Base-by-base conservation (phyloP, 2,329 filamentous ascomycete genomes). In the Colletotrichum tanaceti region DNA sequence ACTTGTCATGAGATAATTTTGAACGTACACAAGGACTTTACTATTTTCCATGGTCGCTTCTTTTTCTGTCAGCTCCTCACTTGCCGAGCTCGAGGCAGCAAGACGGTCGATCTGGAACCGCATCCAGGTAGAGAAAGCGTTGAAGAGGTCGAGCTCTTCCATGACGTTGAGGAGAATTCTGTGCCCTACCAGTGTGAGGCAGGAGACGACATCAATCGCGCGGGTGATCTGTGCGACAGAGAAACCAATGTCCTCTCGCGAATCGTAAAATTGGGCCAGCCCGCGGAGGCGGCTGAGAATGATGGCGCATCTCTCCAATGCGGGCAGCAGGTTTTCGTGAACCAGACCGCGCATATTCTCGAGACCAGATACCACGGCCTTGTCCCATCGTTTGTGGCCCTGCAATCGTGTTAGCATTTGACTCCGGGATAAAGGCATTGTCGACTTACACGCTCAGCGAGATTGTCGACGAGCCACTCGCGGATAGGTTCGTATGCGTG, bases 381-480 rank as follows among this genome's bases (percentile, higher is more conserved):
- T 97, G 71, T 98, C 94, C 96, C 96, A 99, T 57, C 96, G 86
- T 79, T 97, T 98, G 74, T 97, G 93, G 0, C 94, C 94, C 91
- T 96, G 58, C 22, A 24, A 20, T 18, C 38, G 47, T 62, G 53
- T 68, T 66, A 63, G 72, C 75, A 55, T 13, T 20, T 74, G 65
- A 32, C 46, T 64, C 71, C 59, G 60, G 47, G 68, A 4, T 14
- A 39, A 61, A 7, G 5, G 16, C 13, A 32, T n/a, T 24, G 38
- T 35, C 63, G 38, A 78, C 87, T 75, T 83, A 94, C 93, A 71
- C 93, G 84, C 75, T 97, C 93, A 9, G 89, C 88, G 38, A 98
- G 81, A 72, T 92, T 91, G 74, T 97, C 93, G 5, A 94, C 88
- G 1, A 99, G 84, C 91, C 97, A 99, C 76, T 98, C 94, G 68